A percentile compares a stretch with the other conserved stretches of the same genome.
These are phyloP conservation scores for Zygotorulaspora sp. DNA, from an alignment of 805 yeast species.

Conservation along the genomic window DNA sequence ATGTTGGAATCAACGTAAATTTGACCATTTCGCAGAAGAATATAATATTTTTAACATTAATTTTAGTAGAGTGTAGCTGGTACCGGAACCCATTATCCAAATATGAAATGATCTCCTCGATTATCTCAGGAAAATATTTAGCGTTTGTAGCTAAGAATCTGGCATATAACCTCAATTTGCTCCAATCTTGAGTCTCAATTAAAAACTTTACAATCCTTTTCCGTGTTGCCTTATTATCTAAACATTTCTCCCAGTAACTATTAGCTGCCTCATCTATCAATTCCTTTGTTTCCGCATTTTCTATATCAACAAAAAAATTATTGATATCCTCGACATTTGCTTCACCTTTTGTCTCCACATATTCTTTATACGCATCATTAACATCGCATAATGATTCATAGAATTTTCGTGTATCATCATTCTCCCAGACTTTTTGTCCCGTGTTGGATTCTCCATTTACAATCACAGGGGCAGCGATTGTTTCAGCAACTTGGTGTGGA, in stretches of 20 bases:
- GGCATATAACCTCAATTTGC: slow-evolving; percentile 48
- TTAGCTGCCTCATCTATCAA: slow-evolving; percentile 47
- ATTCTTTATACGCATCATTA: slow-evolving; percentile 32
- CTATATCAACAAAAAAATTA: slow-evolving; percentile 42
- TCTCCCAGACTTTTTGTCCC: slow-evolving; percentile 52
- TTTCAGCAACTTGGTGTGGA: slow-evolving; percentile 25
- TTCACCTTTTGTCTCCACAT: slow-evolving; percentile 8
- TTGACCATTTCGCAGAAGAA: slow-evolving; percentile 74
- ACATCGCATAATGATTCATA: slow-evolving; percentile 52
- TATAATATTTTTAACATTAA: slow-evolving; percentile 53
- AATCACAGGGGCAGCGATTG: slow-evolving; percentile 29
- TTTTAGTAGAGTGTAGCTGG: slow-evolving; percentile 49
- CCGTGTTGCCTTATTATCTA: slow-evolving; percentile 70
- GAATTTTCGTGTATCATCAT: slow-evolving; percentile 58
- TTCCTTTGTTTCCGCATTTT: slow-evolving; percentile 41
- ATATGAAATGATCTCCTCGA: slow-evolving; percentile 47
- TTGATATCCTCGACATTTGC: slow-evolving; percentile 31
- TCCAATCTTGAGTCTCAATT: slow-evolving; percentile 43
- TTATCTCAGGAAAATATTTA: slow-evolving; percentile 45
- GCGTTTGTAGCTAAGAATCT: slow-evolving; percentile 65
- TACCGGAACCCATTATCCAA: slow-evolving; percentile 59
- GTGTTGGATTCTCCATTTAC: slow-evolving; percentile 21
- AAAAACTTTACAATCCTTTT: slow-evolving; percentile 56
- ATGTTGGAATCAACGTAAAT: slow-evolving; percentile 68
- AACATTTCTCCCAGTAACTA: slow-evolving; percentile 44